Percentiles rank a stretch among this genome's conserved stretches.
phyloP scores from a whole-genome alignment of 768 basidiomycete species.

The Macrolepiota fuliginosa region DNA sequence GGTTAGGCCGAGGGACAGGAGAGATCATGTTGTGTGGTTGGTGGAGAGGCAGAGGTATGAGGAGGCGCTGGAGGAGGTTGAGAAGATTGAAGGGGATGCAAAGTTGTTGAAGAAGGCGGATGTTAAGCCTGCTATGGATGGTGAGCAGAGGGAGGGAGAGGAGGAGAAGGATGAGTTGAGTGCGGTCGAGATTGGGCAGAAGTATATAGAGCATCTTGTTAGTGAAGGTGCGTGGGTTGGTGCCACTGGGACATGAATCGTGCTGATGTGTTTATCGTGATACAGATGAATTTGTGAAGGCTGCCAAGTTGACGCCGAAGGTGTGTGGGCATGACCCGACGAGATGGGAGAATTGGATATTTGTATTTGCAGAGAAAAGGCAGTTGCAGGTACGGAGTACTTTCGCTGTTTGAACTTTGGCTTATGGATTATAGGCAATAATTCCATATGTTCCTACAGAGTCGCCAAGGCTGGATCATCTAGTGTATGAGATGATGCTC shows the following conservation, averaged over 20 bases:
- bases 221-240: slow-evolving; percentile 57
- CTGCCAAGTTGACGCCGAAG: slow-evolving; percentile 80
- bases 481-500: slow-evolving; percentile 95
- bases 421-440: slow-evolving; percentile 52
- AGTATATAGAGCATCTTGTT: slow-evolving; percentile 85
- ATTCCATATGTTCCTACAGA: slow-evolving; percentile 89
- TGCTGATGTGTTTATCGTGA: background rate
- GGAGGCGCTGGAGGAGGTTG: slow-evolving; percentile 82
- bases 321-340: slow-evolving; percentile 78
- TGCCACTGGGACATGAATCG: background rate
- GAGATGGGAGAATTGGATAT: slow-evolving; percentile 97
- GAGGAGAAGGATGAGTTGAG: slow-evolving; percentile 42
- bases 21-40: slow-evolving; percentile 91
- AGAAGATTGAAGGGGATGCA: slow-evolving; percentile 52
- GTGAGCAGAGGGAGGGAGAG: slow-evolving; percentile 23
- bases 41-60: slow-evolving; percentile 85
- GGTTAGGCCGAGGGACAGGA: slow-evolving; percentile 82
- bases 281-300: slow-evolving; percentile 62
- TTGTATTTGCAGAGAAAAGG: slow-evolving; percentile 78
- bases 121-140: background rate
- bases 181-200: slow-evolving; percentile 73
- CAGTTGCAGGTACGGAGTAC: slow-evolving; percentile 64
- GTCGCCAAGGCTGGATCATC: slow-evolving; percentile 71
- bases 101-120: slow-evolving; percentile 19
- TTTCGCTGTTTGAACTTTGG: background rate